phyloP scores from a whole-genome alignment of 345 rosid species.

The Citrus sp. region DNA sequence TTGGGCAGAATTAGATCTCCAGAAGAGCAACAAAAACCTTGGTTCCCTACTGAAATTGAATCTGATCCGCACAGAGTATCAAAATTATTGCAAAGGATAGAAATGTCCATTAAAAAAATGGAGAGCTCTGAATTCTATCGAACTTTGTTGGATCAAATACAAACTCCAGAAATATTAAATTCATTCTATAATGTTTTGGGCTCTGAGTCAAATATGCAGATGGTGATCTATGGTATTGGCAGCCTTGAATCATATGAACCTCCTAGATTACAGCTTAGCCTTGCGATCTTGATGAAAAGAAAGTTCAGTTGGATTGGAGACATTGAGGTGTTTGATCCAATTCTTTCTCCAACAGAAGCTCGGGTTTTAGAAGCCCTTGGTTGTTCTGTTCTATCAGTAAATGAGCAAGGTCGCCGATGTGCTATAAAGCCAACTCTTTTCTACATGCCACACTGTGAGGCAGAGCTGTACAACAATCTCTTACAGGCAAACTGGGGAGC shows the following conservation, averaged over 20 bases:
- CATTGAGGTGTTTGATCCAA: constrained; percentile 78
- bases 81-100: constrained; percentile 53
- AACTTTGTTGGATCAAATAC: constrained; percentile 55
- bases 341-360: constrained; percentile 69
- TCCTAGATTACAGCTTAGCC: constrained; percentile 72
- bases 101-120: constrained; percentile 39
- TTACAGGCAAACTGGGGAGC: constrained; percentile 63
- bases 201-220: constrained; percentile 43
- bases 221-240: constrained; percentile 83
- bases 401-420: constrained; percentile 71
- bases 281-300: constrained; percentile 70
- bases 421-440: constrained; percentile 67
- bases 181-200: constrained; percentile 53
- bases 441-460: constrained; percentile 94
- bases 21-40: constrained; percentile 35
- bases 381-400: constrained; percentile 61
- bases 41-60: constrained; percentile 56
- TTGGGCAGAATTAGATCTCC: constrained; percentile 14
- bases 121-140: constrained; percentile 57
- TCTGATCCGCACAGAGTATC: constrained; percentile 43
- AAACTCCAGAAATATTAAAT: constrained; percentile 39
- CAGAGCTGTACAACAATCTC: constrained; percentile 66
- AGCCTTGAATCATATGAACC: constrained; percentile 78
- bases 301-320: constrained; percentile 69
- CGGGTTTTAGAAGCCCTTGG: constrained; percentile 59